phyloP scores from a whole-genome alignment of 164 flowering plant species.

The Vitis vinifera region DNA sequence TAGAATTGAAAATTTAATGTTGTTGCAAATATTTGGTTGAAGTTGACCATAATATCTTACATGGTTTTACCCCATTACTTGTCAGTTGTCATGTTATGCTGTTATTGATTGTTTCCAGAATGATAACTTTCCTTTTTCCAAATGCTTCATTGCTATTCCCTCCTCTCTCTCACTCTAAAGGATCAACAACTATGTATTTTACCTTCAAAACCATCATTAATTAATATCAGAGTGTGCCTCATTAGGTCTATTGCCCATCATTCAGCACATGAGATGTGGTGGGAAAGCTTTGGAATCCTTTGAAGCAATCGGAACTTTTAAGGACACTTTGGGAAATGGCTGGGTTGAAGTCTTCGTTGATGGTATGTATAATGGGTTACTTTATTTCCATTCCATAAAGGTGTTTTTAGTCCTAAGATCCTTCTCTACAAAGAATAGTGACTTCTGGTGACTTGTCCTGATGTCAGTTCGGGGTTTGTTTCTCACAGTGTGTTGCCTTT shows the following conservation, averaged over 20 bases:
- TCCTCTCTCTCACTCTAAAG: conserved; percentile 1
- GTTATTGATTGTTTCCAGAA: background rate
- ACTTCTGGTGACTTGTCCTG: background rate
- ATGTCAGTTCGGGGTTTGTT: background rate
- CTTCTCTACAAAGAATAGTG: background rate
- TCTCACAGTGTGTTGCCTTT: background rate
- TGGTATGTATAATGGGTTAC: conserved; percentile 44
- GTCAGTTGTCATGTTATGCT: background rate
- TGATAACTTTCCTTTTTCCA: background rate
- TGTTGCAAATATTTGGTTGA: too few species aligned
- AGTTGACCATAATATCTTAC: too few species aligned
- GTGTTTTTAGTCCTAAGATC: background rate
- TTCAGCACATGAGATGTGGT: conserved; percentile 50
- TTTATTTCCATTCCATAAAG: background rate
- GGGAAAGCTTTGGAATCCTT: conserved; percentile 49
- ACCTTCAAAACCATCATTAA: conserved; percentile 3
- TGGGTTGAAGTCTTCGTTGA: conserved; percentile 60
- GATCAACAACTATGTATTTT: background rate
- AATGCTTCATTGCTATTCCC: background rate
- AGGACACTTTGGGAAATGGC: conserved; percentile 29
- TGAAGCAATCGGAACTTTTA: conserved; percentile 35
- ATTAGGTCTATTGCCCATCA: conserved; percentile 80
- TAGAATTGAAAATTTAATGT: background rate
- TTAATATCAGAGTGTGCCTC: conserved; percentile 3
- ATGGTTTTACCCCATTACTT: too few species aligned